A percentile compares a stretch with the other conserved stretches of the same genome.
These are phyloP conservation scores for Heritiera littoralis DNA, from an alignment of 345 rosid genomes.

Conservation along the genomic window DNA sequence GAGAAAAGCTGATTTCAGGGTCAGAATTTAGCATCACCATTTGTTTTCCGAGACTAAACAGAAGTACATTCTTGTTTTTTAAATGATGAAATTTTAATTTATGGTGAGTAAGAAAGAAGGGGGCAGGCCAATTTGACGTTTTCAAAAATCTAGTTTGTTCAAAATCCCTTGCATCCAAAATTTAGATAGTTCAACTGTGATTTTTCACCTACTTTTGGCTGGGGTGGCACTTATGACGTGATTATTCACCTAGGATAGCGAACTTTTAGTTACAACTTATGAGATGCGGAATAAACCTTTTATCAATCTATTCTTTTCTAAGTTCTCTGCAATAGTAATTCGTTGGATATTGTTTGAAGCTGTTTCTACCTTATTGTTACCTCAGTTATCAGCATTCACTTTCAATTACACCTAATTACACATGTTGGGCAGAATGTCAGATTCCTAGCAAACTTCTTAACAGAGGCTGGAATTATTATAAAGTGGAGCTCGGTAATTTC, in stretches of 20 bases:
- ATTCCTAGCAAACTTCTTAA: slow-evolving; percentile 81
- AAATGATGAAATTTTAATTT: background rate
- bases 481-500: slow-evolving; percentile 68
- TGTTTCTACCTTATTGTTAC: background rate
- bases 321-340: background rate
- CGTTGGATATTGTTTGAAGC: background rate
- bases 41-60: background rate
- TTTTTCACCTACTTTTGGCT: background rate
- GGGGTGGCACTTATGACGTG: background rate
- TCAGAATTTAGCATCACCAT: background rate
- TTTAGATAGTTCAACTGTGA: background rate
- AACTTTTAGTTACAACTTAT: background rate
- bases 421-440: slow-evolving; percentile 67
- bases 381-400: background rate
- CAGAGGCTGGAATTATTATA: slow-evolving; percentile 80
- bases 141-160: too few relatives aligned
- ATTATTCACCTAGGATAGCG: background rate
- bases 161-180: too few relatives aligned
- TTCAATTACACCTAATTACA: background rate
- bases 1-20: slow-evolving; percentile 78
- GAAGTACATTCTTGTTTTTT: background rate
- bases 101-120: too few relatives aligned
- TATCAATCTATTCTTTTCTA: background rate
- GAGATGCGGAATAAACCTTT: background rate
- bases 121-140: too few relatives aligned